Evolutionary conservation across 805 yeast genomes (phyloP), one percentile per base, ranked within the genome.

Genomic region (Metschnikowia lachancei): DNA sequence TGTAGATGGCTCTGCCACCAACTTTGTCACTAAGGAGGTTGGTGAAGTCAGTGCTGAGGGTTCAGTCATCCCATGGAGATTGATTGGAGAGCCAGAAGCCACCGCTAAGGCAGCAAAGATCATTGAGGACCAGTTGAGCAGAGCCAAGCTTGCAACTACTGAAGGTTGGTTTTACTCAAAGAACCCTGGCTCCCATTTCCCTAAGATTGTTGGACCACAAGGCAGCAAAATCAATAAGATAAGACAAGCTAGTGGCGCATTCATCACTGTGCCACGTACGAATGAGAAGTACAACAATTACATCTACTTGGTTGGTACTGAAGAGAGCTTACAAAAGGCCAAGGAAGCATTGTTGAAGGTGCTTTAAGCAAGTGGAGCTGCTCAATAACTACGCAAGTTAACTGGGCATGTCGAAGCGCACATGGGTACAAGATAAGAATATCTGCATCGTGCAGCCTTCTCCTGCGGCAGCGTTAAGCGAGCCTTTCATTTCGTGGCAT

Each of bases 131-230:
- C 69, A 80, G 46, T 64, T 87, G 55, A 75, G 65, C 26, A 63
- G 65, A 35, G 80, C 80, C 42, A 59, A 70, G 47, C 56, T 59
- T 18, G 80, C 79, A 42, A 72, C 74, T 36, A 58, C 68, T 35
- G 70, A 69, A 39, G 94, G 83, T 12, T 87, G 80, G 78, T 66
- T 85, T 50, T 84, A 85, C 76, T 66, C 80, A 33, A 65, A 77
- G 35, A 74, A 78, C 47, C 64, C 74, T 22, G 66, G 80, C 12
- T 60, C 66, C 22, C 55, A 51, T 34, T 84, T 85, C 64, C 77
- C 84, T 47, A 78, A 74, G 61, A 72, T 88, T 43, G 78, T 89
- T 52, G 96, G 96, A 8, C 81, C 88, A 13, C 83, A 80, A 55
- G 96, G 96, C 39, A 66, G 81, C 30, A 81, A 78, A 51, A 72